Percentiles rank a stretch among this genome's conserved stretches.
phyloP scores from a whole-genome alignment of 768 basidiomycete species.

The Harrya chromipes region DNA sequence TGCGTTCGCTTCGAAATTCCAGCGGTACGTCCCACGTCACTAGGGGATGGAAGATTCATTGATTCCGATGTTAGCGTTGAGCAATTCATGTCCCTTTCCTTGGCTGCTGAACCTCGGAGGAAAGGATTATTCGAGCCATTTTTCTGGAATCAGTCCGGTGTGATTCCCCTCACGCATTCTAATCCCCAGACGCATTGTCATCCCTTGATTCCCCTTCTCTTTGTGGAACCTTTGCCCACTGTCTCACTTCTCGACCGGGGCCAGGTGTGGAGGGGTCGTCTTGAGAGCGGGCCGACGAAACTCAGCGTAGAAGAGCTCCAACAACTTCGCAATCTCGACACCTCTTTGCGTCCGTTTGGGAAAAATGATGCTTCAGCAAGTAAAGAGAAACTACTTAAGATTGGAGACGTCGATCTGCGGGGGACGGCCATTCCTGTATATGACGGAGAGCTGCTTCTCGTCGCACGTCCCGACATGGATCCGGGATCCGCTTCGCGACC shows the following conservation, averaged over 20 bases:
- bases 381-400: constrained; percentile 30
- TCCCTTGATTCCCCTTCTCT: constrained; percentile 63
- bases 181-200: too few species aligned
- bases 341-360: constrained; percentile 35
- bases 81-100: constrained; percentile 74
- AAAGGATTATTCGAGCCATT: constrained; percentile 74
- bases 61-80: constrained; percentile 47
- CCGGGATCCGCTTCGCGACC: constrained; percentile 46
- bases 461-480: constrained; percentile 55
- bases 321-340: constrained; percentile 51
- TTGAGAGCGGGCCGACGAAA: constrained; percentile 56
- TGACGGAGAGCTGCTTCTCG: constrained; percentile 69
- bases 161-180: constrained; percentile 34
- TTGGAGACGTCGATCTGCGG: constrained; percentile 47
- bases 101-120: constrained; percentile 71
- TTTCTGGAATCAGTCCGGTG: constrained; percentile 57
- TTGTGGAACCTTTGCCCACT: constrained; percentile 70
- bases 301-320: constrained; percentile 56
- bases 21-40: constrained; percentile 44
- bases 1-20: constrained; percentile 53
- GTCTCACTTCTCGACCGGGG: constrained; percentile 66
- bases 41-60: background rate
- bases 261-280: constrained; percentile 60
- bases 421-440: constrained; percentile 73
- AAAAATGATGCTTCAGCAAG: constrained; percentile 14